Base-by-base conservation (phyloP, 805 yeast species). In the Metschnikowia anglica region DNA sequence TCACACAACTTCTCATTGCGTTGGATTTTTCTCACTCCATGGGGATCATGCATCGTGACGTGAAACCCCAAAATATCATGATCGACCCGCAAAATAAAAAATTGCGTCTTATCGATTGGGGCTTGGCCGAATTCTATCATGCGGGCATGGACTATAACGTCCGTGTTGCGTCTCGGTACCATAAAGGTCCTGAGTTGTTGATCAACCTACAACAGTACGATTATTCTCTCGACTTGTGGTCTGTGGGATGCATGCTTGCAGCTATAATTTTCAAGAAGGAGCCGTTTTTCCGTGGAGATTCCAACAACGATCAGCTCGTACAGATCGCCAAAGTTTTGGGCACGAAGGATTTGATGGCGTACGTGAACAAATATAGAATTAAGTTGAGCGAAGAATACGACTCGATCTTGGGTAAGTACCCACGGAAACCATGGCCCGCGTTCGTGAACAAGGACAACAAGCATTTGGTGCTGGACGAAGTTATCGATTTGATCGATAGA, bases 31-130 rank as follows among this genome's bases (percentile, higher is more conserved):
- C 90, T 29, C 97, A 90, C 65, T 86, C 96, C 10, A 85, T 85
- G 88, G 97, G 97, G 17, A 88, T 90, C 47, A 89, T 90, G 81
- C 97, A 90, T 60, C 75, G 97, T 61, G 97, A 90, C 65, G 96
- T 90, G 43, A 90, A 90, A 64, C 97, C 97, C 9, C 96, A 90
- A 58, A 90, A 90, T 63, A 86, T 90, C 50, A 90, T 90, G 96
- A 90, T 90, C 53, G 97, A 90, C 63, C 96, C 87, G 42, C 68
- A 74, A 47, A 76, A 73, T 48, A 80, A 69, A 62, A 80, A 77
- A 57, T 68, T 90, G 53, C 77, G 96, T 50, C 75, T 89, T 51
- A 89, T 90, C 41, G 97, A 90, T 65, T 90, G 97, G 97, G 97
- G 97, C 6, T 68, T 90, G 39, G 97, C 97, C 7, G 97, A 90